Evolutionary conservation across 2,329 filamentous ascomycete species (phyloP).

Genomic region (Epichloe sp.): DNA sequence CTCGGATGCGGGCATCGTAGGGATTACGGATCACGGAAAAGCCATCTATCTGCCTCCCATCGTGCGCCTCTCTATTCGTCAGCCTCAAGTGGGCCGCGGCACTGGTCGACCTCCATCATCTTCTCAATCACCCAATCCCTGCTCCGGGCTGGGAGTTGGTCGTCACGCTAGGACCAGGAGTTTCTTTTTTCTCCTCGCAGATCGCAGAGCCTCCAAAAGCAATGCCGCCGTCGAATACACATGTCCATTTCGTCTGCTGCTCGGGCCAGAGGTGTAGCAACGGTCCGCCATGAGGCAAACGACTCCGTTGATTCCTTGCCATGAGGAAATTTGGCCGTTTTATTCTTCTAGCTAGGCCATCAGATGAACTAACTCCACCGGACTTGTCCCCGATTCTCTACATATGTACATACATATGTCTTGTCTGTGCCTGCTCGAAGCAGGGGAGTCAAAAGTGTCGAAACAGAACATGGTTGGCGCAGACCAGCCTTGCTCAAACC

Average conservation of each 20-base stretch:
- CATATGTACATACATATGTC: too few species aligned
- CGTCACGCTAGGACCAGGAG: not conserved
- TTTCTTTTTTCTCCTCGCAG: slow-evolving; percentile 1
- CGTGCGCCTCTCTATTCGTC: not conserved
- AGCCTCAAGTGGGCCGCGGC: not conserved
- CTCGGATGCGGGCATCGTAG: too few species aligned
- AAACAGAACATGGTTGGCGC: too few species aligned
- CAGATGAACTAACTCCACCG: not conserved
- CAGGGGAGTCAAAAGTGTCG: too few species aligned
- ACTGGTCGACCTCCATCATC: not conserved
- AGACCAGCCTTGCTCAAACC: not conserved
- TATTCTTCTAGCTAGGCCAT: too few species aligned
- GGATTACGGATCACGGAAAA: too few species aligned
- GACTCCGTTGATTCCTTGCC: not conserved
- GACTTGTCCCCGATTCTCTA: not conserved
- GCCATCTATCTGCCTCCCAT: too few species aligned
- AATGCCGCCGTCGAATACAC: not conserved
- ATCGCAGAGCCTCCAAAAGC: not conserved
- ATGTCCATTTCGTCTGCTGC: not conserved
- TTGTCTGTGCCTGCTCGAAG: not conserved
- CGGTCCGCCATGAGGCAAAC: not conserved
- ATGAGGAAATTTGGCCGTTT: not conserved
- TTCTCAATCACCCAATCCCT: not conserved
- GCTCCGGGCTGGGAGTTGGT: not conserved
- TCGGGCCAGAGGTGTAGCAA: not conserved